Evolutionary conservation across 257 asterid species (phyloP), one percentile per base, ranked within the genome.

Genomic region (Craterostigma plantagineum): DNA sequence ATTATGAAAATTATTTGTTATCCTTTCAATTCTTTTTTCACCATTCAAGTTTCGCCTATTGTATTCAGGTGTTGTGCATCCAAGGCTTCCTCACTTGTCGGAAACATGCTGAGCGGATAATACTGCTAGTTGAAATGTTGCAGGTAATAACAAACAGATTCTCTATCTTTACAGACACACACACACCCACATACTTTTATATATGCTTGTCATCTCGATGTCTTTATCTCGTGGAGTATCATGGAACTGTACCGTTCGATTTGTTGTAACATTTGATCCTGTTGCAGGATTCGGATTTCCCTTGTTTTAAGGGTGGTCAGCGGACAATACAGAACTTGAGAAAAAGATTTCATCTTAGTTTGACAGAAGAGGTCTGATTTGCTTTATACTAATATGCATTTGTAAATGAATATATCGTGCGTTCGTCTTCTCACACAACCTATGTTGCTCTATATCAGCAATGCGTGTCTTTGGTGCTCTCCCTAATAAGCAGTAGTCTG

Each of bases 381-480:
- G 45, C 33, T 14, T 36, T 35, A 17, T 34, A 45, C 11, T 18
- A 14, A n/a, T 16, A n/a, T 42, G 1, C 42, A 11, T 60, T 62
- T 37, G 42, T 11, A 33, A 42, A n/a, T 43, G 17, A 53, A 43
- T 14, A 18, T 45, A 14, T 30, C 17, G 11, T 47, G 35, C 37
- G 35, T 38, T 44, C 35, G 14, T 46, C 40, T 38, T 49, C 50
- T 52, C 50, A 56, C 16, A 57, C 58, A 16, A 50, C 40, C 9
- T 13, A 9, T 39, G 38, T 17, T 58, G 46, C 23, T 42, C 58
- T 64, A n/a, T 59, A 14, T 64, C 98, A 90, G 98, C 98, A 90
- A 83, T 90, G 98, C 51, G 98, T 90, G 43, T 90, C 98, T 55
- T 63, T 90, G 90, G 98, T 90, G 61, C 95, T 90, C 56, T 90